phyloP scores from a whole-genome alignment of 2,329 filamentous ascomycete species.

The Plenodomus tracheiphilus region DNA sequence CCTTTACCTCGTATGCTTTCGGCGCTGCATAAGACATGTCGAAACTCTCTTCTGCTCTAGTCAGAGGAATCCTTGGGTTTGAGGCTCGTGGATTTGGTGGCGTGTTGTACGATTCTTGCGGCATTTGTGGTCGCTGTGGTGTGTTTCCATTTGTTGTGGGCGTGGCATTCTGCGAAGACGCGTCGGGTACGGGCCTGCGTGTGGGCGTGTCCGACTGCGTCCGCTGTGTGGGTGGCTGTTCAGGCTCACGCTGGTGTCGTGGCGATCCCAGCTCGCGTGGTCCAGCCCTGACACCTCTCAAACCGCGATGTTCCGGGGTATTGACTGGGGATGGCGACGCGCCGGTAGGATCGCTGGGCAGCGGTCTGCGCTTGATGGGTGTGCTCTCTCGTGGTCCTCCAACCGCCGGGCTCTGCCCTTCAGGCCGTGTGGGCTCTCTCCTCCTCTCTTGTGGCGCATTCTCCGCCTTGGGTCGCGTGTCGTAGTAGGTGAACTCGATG shows the following conservation, averaged over 20 bases:
- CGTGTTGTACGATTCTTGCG: conserved; percentile 25
- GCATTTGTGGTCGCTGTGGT: conserved; percentile 27
- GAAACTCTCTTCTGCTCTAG: conserved; percentile 25
- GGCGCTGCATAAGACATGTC: conserved; percentile 44
- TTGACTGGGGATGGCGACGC: conserved; percentile 44
- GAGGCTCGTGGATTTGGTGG: conserved; percentile 31
- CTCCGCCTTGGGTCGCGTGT: conserved; percentile 79
- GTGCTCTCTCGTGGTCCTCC: conserved; percentile 58
- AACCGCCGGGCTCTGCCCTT: conserved; percentile 44
- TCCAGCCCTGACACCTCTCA: conserved; percentile 34
- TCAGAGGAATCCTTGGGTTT: conserved; percentile 20
- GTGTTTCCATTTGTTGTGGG: conserved; percentile 26
- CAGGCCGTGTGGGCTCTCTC: conserved; percentile 47
- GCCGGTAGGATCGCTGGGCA: conserved; percentile 75
- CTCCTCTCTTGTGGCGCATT: conserved; percentile 62
- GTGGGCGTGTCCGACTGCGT: conserved; percentile 27
- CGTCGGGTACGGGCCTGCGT: conserved; percentile 35
- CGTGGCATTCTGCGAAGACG: conserved; percentile 22
- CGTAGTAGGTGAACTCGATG: conserved; percentile 96
- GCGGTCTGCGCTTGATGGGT: conserved; percentile 77
- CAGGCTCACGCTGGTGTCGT: conserved; percentile 30
- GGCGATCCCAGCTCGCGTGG: conserved; percentile 42
- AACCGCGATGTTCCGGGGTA: conserved; percentile 36
- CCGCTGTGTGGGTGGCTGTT: conserved; percentile 25
- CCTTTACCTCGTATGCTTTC: conserved; percentile 42